Conservation (phyloP, 768 basidiomycete species). For the Lentinus brumalis region DNA sequence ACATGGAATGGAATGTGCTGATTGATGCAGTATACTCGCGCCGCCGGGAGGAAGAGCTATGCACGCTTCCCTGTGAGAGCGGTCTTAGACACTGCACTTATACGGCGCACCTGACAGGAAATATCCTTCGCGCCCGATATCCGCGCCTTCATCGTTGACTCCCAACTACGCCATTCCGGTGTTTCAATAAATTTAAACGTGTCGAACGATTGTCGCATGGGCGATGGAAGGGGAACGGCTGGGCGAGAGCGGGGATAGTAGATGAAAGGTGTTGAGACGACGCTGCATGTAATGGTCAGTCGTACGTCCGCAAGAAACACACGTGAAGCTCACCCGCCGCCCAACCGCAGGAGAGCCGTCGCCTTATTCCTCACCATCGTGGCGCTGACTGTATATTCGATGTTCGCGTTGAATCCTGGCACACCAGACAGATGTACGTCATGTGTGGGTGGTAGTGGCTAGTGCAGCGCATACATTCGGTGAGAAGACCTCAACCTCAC, state of each 20-base stretch:
- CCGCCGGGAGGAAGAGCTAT: constrained; percentile 56
- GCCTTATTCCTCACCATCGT: constrained; percentile 57
- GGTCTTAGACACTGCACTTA: not conserved
- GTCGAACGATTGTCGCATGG: constrained; percentile 34
- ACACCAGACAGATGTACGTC: constrained; percentile 68
- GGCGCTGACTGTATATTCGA: constrained; percentile 62
- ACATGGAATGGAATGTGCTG: constrained; percentile 71
- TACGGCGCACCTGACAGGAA: constrained; percentile 35
- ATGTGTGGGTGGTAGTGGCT: constrained; percentile 75
- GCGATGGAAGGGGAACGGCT: constrained; percentile 48
- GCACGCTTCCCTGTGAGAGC: not conserved
- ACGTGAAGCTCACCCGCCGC: constrained; percentile 47
- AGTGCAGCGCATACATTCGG: not conserved
- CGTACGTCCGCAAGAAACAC: not conserved
- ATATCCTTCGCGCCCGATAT: constrained; percentile 31
- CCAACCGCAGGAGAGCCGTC: constrained; percentile 49
- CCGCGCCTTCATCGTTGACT: constrained; percentile 35
- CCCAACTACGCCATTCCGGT: constrained; percentile 53
- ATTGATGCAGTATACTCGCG: constrained; percentile 58
- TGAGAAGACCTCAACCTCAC: constrained; percentile 6
- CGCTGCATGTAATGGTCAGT: constrained; percentile 35
- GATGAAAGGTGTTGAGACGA: constrained; percentile 59
- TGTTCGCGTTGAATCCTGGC: constrained; percentile 69
- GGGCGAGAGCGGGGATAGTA: constrained; percentile 72
- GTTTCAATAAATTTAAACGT: constrained; percentile 44